Base-by-base conservation (phyloP, 306 rosid species). In the Vigna trinervia region DNA sequence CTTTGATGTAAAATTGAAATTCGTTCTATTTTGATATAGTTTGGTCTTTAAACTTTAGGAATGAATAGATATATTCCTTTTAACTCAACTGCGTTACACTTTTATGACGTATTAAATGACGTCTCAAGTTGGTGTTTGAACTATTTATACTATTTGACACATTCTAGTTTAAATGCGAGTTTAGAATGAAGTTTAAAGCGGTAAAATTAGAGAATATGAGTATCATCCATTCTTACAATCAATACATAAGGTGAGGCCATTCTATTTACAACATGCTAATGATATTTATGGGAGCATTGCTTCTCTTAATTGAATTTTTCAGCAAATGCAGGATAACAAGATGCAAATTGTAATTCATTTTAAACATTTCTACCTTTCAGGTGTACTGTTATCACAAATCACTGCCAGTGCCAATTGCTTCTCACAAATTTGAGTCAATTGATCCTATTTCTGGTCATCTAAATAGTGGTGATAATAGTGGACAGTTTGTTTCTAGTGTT, bases 401-500 rank as follows among this genome's bases (percentile, higher is more conserved):
- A 79, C 82, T 89, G 78, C 92, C 92, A 26, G 78, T 86, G 87
- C 94, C 94, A 13, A 85, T 89, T 28, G 78, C 87, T 54, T 81
- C 94, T 12, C 80, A 86, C 73, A 89, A 83, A 79, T 89, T 91
- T 79, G 89, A 83, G 70, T 67, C 88, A 2, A 46, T 58, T 8
- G 90, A 91, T 82, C 87, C 87, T 32, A 75, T 87, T 80, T 81
- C 92, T 60, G 90, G 90, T 52, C 56, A 77, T 60, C 86, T 77
- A 39, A 81, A 76, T 50, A 69, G 79, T 38, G 87, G 80, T 43
- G 85, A 82, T 47, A 78, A 78, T 71, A 81, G 34, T 13, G 86
- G 89, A 63, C 92, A 86, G 61, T 89, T 89, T 85, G 92, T 91
- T 69, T 91, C 96, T 4, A 89, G 92, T 61, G 94, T 91, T 67